Evolutionary conservation across 2,329 filamentous ascomycete species (phyloP), one percentile per base, ranked within the genome.

Genomic region (Monilinia aucupariae): DNA sequence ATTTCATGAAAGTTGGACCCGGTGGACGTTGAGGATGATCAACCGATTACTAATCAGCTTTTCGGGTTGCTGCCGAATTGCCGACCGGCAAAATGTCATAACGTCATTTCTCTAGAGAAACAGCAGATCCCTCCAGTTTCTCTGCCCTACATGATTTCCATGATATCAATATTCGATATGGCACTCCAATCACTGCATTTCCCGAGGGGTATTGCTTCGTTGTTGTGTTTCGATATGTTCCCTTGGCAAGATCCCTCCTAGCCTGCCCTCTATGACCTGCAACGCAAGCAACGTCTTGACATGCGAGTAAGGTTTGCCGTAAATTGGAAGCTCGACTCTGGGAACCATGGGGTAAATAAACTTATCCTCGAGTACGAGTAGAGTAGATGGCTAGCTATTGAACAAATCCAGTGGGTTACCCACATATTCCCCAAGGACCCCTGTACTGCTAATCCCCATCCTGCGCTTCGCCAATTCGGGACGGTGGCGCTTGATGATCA

Each of bases 1-100:
- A 25, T 15, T 17, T 17, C 3, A 22, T 53, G 50, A 20, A 39
- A 17, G n/a, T 12, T 37, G 10, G 4, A 1, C 20, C 37, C 10
- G 32, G 37, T 10, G 15, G 54, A 47, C 27, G 9, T 56, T 20
- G 37, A 34, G 0, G 10, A 32, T 34, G n/a, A 34, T 25, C 7
- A 30, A 34, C 20, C 20, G 54, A 47, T 56, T 56, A 56, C 34
- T 56, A 56, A 56, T 47, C 54, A 32, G 4, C 43, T 2, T 43
- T 2, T 2, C 22, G 17, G 3, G 13, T 43, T 43, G n/a, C 43
- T n/a, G 43, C 2, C 22, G 17, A 3, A 4, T 43, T 43, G n/a
- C 43, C 43, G 43, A 13, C 22, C 27, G 13, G 27, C 3, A 17
- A 43, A 56, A 56, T 6, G 15, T 45, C 8, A 8, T n/a, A 47